Evolutionary conservation across 257 asterid species (phyloP).

Genomic region (Echites panduratus): DNA sequence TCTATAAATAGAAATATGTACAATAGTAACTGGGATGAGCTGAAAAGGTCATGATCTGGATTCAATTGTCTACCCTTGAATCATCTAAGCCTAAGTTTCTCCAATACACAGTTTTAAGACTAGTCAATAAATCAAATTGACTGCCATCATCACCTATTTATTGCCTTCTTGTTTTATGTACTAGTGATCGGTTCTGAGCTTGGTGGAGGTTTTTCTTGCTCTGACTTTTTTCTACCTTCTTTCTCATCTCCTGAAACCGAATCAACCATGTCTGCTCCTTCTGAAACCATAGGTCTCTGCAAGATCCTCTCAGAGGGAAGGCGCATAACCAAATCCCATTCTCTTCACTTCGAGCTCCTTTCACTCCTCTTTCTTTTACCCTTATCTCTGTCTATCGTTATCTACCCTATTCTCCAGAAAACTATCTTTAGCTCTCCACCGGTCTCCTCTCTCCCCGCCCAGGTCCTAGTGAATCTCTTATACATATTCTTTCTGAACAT

Average conservation of each 20-base stretch:
- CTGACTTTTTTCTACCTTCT: not conserved
- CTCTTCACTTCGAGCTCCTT: conserved; percentile 43
- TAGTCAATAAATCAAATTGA: not conserved
- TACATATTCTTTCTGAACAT: conserved; percentile 13
- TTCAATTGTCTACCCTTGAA: too few species aligned
- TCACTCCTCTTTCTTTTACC: conserved; percentile 55
- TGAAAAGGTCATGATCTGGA: too few species aligned
- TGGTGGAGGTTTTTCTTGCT: not conserved
- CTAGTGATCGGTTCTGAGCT: not conserved
- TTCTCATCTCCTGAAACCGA: not conserved
- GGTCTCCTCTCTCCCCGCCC: conserved; percentile 18
- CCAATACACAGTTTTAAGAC: too few species aligned
- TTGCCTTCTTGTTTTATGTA: not conserved
- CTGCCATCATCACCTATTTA: not conserved
- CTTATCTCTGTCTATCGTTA: conserved; percentile 23
- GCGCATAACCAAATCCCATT: conserved; percentile 40
- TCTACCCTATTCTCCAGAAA: conserved; percentile 29
- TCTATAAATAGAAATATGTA: too few species aligned
- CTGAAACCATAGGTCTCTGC: conserved; percentile 34
- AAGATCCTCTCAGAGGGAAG: conserved; percentile 44
- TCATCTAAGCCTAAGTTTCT: too few species aligned
- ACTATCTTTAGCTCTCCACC: conserved; percentile 10
- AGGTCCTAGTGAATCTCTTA: conserved; percentile 15
- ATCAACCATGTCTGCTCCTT: conserved; percentile 15
- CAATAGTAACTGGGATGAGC: too few species aligned